Base-by-base conservation (phyloP, 116 monocot species). In the Cymodocea nodosa region DNA sequence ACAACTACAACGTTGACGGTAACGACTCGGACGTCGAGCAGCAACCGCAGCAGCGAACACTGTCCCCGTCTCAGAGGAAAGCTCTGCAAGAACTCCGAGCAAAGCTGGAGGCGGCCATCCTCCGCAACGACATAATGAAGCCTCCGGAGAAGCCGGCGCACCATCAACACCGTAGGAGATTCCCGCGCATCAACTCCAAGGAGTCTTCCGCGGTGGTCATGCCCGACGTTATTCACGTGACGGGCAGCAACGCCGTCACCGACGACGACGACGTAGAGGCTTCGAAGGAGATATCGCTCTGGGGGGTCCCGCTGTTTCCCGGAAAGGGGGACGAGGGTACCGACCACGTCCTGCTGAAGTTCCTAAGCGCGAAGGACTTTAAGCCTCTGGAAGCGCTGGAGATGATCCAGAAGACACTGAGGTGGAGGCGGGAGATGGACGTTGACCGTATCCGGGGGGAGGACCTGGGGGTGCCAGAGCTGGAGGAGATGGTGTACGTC, bases 271-370 rank as follows among this genome's bases (percentile, higher is more conserved):
- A 80, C 74, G 77, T 76, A 0, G 78, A 75, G 15, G 74, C 76
- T 4, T 74, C 84, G 58, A 60, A 16, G 17, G 63, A 56, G 30
- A 15, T 71, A 4, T 50, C 23, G 7, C 62, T 71, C 23, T 71
- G 71, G 71, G 70, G 59, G 0, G 62, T 71, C 1, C 71, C 71
- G 6, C 71, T 71, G 6, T 35, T 52, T 14, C 71, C 71, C 14
- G 62, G 52, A 62, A 50, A 44, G 16, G 40, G 68, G 35, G 74
- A 81, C 67, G 30, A 23, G 6, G 61, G 60, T n/a, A 71, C 90
- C 20, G 79, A 90, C 74, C 69, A 69, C 6, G 15, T 97, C 24
- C 83, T 97, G 35, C 77, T 97, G 60, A 90, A 79, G 66, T 97
- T 90, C 80, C 81, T 90, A 19, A 75, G 74, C 0, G 85, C 90